Percentiles rank a stretch among this genome's conserved stretches.
phyloP scores from a whole-genome alignment of 2,329 filamentous ascomycete genomes.

The Zasmidium cellare region DNA sequence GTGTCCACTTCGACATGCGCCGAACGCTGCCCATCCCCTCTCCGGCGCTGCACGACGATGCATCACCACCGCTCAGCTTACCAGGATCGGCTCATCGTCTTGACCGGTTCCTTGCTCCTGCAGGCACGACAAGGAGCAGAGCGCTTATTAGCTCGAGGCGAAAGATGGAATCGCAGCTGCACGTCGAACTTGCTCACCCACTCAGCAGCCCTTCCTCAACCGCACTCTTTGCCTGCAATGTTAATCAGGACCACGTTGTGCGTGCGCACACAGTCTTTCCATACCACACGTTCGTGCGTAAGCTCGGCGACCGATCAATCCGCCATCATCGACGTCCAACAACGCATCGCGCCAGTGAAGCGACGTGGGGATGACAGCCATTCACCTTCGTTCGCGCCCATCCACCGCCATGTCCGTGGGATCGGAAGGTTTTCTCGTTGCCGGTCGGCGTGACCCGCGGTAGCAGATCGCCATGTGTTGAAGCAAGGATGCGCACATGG shows the following conservation, averaged over 20 bases:
- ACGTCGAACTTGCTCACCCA: neutral
- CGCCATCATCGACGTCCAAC: neutral
- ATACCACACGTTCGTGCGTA: neutral
- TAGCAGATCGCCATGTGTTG: conserved; percentile 4
- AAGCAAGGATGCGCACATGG: neutral
- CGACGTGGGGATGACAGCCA: neutral
- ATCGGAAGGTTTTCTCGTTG: neutral
- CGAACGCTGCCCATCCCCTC: neutral
- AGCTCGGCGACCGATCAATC: neutral
- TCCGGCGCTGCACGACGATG: too few relatives aligned
- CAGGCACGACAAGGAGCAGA: neutral
- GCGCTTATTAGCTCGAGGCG: neutral
- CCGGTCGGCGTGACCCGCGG: neutral
- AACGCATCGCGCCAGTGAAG: neutral
- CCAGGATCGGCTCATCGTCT: neutral
- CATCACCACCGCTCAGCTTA: neutral
- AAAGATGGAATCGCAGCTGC: too few relatives aligned
- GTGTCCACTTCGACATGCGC: neutral
- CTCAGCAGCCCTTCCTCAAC: neutral
- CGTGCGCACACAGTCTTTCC: neutral
- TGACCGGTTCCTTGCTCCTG: neutral
- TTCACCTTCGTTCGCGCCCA: neutral
- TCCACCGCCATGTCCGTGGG: neutral
- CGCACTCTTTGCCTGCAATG: neutral
- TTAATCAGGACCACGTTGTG: neutral